Conservation (phyloP, 2,329 filamentous ascomycete species). For the Pyrenochaeta sp. region DNA sequence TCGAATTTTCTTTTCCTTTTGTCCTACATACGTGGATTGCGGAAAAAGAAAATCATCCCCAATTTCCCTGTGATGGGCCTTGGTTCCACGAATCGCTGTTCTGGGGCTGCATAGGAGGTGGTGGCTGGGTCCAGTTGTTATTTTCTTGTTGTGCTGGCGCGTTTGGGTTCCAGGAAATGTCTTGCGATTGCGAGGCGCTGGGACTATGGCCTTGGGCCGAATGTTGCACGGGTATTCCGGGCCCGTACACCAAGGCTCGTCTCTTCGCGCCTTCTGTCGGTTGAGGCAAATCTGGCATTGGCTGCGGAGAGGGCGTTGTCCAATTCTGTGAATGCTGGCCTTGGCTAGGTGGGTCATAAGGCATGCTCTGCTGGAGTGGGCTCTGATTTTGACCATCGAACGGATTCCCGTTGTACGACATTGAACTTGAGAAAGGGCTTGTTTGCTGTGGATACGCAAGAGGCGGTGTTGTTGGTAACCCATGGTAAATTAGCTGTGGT, state of each 20-base stretch:
- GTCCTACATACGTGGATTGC: too few species aligned
- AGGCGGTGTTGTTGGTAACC: constrained; percentile 41
- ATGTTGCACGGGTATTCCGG: constrained; percentile 26
- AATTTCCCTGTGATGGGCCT: constrained; percentile 4
- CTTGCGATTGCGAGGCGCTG: constrained; percentile 2
- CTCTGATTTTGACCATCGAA: constrained; percentile 26
- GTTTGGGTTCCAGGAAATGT: constrained; percentile 2
- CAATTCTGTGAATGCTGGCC: constrained; percentile 22
- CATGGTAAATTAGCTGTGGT: constrained; percentile 35
- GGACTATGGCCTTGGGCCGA: constrained; percentile 17
- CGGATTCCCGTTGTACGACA: constrained; percentile 35
- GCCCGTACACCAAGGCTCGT: constrained; percentile 41
- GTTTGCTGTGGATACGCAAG: constrained; percentile 36
- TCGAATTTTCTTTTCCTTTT: too few species aligned
- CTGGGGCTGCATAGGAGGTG: constrained; percentile 6
- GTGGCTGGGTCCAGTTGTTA: constrained; percentile 8
- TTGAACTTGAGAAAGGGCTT: constrained; percentile 39
- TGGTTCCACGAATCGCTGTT: constrained; percentile 7
- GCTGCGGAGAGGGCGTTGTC: constrained; percentile 38
- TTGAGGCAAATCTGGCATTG: constrained; percentile 41
- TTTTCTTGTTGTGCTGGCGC: constrained; percentile 4
- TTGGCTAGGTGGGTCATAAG: constrained; percentile 22
- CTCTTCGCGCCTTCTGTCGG: constrained; percentile 42
- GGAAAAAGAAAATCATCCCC: constrained; percentile 8
- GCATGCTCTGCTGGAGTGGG: constrained; percentile 19